Conservation (phyloP, 139 green algal genomes). For the Zygnema circumcarinatum region DNA sequence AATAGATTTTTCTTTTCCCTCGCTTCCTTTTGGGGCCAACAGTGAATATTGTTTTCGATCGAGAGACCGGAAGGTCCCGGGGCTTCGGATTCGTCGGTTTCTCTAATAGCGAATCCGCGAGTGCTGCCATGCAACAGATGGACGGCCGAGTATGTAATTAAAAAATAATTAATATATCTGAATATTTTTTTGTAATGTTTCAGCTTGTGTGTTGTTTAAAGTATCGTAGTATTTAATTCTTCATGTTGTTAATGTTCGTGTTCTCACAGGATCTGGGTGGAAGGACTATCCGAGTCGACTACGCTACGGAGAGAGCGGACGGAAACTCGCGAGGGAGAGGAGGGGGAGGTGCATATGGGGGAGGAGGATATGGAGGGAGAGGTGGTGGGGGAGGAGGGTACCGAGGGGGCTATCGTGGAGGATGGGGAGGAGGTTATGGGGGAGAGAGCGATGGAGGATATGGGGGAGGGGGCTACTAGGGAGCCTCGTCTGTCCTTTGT, state of each 20-base stretch:
- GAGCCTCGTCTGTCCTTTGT: neutral
- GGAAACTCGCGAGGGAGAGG: neutral
- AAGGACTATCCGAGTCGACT: constrained; percentile 10
- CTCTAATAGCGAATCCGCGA: neutral
- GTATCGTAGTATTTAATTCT: neutral
- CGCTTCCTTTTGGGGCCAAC: too few relatives aligned
- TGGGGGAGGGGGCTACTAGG: neutral
- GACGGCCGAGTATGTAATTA: constrained; percentile 18
- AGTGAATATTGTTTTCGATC: constrained; percentile 28
- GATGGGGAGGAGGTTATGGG: neutral
- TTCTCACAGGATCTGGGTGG: neutral
- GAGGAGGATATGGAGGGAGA: neutral
- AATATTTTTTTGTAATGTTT: neutral
- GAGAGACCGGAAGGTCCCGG: neutral
- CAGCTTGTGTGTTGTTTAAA: neutral
- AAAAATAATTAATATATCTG: neutral
- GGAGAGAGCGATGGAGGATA: neutral
- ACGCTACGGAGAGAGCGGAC: neutral
- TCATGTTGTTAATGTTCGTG: neutral
- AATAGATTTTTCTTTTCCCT: too few relatives aligned
- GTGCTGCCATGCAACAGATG: constrained; percentile 18
- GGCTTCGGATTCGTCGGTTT: constrained; percentile 28
- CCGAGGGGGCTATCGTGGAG: neutral
- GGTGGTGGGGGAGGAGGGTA: neutral
- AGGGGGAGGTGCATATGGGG: neutral